Evolutionary conservation across 192 early-diverging fungal genomes (phyloP).

Genomic region (Spizellomyces punctatus): DNA sequence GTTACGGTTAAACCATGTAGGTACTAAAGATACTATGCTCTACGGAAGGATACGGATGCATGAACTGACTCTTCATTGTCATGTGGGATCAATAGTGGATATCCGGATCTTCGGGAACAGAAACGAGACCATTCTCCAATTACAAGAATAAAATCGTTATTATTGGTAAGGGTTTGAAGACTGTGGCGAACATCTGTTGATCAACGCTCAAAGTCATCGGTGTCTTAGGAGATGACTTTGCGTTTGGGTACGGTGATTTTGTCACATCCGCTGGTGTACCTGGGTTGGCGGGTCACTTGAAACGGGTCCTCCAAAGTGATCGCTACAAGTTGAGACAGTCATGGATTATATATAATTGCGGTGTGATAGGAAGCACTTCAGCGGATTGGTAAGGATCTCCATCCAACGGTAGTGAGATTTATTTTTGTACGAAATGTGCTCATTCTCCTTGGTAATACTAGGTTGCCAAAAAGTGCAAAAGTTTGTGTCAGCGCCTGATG

Average conservation of each 20-base stretch:
- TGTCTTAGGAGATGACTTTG: slow-evolving; percentile 40
- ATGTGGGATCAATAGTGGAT: background rate
- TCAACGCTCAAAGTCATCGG: background rate
- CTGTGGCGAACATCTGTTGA: background rate
- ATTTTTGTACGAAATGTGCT: background rate
- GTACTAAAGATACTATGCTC: background rate
- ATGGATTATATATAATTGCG: slow-evolving; percentile 41
- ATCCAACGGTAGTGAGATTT: background rate
- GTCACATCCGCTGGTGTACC: slow-evolving; percentile 10
- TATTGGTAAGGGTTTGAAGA: background rate
- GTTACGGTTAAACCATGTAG: background rate
- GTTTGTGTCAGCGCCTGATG: no score
- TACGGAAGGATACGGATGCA: background rate
- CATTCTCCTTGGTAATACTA: background rate
- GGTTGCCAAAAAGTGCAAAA: slow-evolving; percentile 13
- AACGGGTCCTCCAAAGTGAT: slow-evolving; percentile 14
- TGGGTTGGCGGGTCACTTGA: slow-evolving; percentile 39
- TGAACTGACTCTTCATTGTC: background rate
- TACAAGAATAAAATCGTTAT: slow-evolving; percentile 38
- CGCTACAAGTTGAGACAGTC: slow-evolving; percentile 38
- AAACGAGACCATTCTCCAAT: slow-evolving; percentile 17
- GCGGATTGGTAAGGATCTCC: slow-evolving; percentile 27
- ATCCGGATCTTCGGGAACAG: background rate
- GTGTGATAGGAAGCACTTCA: slow-evolving; percentile 34
- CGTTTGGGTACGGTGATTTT: slow-evolving; percentile 39